phyloP scores from a whole-genome alignment of 768 basidiomycete genomes.

The Favolaschia claudopus region DNA sequence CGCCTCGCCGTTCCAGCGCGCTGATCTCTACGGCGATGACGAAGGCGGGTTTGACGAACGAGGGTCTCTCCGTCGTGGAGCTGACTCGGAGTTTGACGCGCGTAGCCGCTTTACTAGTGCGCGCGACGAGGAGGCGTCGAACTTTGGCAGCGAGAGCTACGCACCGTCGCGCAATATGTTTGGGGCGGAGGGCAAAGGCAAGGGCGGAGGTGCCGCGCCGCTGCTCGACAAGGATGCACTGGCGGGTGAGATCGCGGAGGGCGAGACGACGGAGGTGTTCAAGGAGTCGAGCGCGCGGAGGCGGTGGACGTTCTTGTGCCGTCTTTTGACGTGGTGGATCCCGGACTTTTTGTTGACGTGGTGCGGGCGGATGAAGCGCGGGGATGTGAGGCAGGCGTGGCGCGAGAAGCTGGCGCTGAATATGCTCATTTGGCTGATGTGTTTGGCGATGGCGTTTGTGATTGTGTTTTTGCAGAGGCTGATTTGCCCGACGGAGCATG shows the following conservation, averaged over 20 bases:
- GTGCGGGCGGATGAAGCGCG: slow-evolving; percentile 91
- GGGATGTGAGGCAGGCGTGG: slow-evolving; percentile 96
- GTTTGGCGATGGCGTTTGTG: slow-evolving; percentile 89
- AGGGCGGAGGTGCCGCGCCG: slow-evolving; percentile 47
- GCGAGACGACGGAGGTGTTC: slow-evolving; percentile 87
- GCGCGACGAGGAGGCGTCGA: slow-evolving; percentile 79
- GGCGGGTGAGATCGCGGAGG: slow-evolving; percentile 85
- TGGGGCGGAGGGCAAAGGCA: slow-evolving; percentile 80
- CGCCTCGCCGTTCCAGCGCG: slow-evolving; percentile 84
- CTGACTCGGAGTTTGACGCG: slow-evolving; percentile 69
- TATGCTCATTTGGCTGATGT: slow-evolving; percentile 94
- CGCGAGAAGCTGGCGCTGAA: slow-evolving; percentile 96
- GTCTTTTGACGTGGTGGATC: slow-evolving; percentile 92
- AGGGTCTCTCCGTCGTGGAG: slow-evolving; percentile 72
- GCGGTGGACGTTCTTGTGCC: slow-evolving; percentile 88
- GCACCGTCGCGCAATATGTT: slow-evolving; percentile 97
- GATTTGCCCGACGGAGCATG: slow-evolving; percentile 95
- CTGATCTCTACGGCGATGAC: slow-evolving; percentile 74
- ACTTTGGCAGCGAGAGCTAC: slow-evolving; percentile 91
- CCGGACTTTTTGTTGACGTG: slow-evolving; percentile 74
- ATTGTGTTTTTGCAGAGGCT: slow-evolving; percentile 86
- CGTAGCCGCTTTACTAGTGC: slow-evolving; percentile 74
- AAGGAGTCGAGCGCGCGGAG: slow-evolving; percentile 83
- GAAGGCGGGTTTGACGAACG: slow-evolving; percentile 83
- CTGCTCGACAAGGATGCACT: slow-evolving; percentile 83